Percentiles rank a stretch among this genome's conserved stretches.
phyloP scores from a whole-genome alignment of 2,329 filamentous ascomycete genomes.

The Fusarium miscanthi region DNA sequence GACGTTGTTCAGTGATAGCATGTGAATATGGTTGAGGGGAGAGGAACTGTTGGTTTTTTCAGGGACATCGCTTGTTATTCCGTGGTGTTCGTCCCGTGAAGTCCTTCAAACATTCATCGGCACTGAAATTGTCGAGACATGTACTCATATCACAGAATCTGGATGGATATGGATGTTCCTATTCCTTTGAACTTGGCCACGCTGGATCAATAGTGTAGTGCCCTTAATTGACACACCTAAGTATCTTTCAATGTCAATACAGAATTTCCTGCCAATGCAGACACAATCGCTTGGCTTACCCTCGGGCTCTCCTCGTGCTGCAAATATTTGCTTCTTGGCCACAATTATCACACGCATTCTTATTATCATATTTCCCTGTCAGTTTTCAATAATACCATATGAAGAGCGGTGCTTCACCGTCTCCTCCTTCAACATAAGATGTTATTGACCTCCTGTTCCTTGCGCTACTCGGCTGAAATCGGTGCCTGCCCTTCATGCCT shows the following conservation, averaged over 20 bases:
- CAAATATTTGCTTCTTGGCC: neutral
- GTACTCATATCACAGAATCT: neutral
- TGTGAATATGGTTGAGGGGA: conserved; percentile 80
- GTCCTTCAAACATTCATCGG: conserved; percentile 42
- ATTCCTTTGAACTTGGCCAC: neutral
- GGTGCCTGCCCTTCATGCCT: neutral
- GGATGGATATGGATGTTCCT: neutral
- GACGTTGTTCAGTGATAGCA: conserved; percentile 59
- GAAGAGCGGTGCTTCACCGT: neutral
- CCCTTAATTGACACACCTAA: neutral
- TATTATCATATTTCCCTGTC: neutral
- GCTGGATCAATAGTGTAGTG: neutral
- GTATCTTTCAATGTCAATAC: neutral
- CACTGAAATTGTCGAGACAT: neutral
- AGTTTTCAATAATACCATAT: neutral
- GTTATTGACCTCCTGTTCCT: neutral
- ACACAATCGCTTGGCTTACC: neutral
- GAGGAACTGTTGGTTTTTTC: conserved; percentile 51
- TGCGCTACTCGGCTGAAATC: neutral
- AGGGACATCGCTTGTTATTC: conserved; percentile 40
- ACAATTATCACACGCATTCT: neutral
- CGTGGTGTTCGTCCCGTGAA: conserved; percentile 44
- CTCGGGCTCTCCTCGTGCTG: neutral
- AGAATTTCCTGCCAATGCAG: neutral
- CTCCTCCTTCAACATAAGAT: neutral